Evolutionary conservation across 2,329 filamentous ascomycete species (phyloP), one percentile per base, ranked within the genome.

Genomic region (Aureobasidium sp.): DNA sequence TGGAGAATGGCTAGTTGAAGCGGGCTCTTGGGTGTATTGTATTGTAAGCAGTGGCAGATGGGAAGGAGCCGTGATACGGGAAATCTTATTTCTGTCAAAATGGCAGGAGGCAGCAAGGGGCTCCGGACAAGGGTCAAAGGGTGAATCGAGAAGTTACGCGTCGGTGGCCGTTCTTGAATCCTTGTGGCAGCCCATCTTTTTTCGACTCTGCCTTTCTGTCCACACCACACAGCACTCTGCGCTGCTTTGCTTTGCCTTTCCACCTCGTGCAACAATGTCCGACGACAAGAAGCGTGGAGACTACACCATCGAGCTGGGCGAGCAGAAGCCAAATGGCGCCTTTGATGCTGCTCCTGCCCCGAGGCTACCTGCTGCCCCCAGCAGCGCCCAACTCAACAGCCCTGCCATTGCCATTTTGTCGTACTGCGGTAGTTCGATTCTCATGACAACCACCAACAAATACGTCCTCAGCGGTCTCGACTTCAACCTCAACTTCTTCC

Each of bases 401-500:
- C 88, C 48, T n/a, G 48, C 41, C 17, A 68, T 93, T 42, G 90
- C 91, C 19, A 87, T 98, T 63, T 67, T 95, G 60, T 83, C 88
- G 44, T 98, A 98, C 77, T 98, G 93, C 71, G 77, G 86, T 64
- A 88, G 91, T 50, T 96, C 90, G n/a, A 98, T 98, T 67, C 81
- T 91, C 70, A 98, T 98, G 93, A 98, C 93, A 6, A 88, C 96
- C n/a, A 93, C 94, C 70, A 98, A 98, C 76, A 98, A 98, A 78
- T 98, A 94, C 70, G 90, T 96, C 58, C 82, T 98, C 41, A 96
- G 89, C 6, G 93, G 93, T 56, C 79, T 80, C 48, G 81, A 85
- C 61, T 98, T 94, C 81, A 98, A 98, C 73, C 74, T 98, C 64
- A 95, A 95, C 73, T 95, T 97, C 72, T 88, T 98, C 73, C 86